phyloP scores from a whole-genome alignment of 1,139 yeast genomes.

The Zhuliangozyma blackwelliae region DNA sequence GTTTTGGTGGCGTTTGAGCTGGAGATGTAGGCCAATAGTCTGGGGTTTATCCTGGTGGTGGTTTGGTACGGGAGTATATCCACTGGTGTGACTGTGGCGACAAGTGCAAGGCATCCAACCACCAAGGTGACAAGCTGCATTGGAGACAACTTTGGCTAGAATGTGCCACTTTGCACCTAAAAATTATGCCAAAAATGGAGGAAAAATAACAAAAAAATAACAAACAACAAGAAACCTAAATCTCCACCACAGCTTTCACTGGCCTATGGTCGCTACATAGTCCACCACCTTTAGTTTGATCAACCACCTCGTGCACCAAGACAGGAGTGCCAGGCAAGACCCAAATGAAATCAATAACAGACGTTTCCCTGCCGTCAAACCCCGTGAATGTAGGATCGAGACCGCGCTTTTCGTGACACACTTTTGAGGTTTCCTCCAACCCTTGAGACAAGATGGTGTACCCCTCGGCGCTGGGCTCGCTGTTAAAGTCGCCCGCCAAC shows the following conservation, averaged over 20 bases:
- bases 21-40: slow-evolving; percentile 2
- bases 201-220: too few species aligned
- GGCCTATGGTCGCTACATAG: slow-evolving; percentile 20
- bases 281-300: slow-evolving; percentile 9
- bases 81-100: too few species aligned
- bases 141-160: too few species aligned
- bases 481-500: slow-evolving; percentile 41
- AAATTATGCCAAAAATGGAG: too few species aligned
- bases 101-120: too few species aligned
- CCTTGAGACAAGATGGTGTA: slow-evolving; percentile 27
- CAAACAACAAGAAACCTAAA: slow-evolving; percentile 4
- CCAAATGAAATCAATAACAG: slow-evolving; percentile 31
- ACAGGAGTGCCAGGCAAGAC: slow-evolving; percentile 16
- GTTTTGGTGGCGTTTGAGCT: background rate
- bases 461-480: slow-evolving; percentile 39
- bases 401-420: slow-evolving; percentile 28
- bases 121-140: too few species aligned
- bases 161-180: too few species aligned
- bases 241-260: slow-evolving; percentile 15
- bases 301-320: slow-evolving; percentile 11
- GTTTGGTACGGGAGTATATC: slow-evolving; percentile 1
- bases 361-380: slow-evolving; percentile 23
- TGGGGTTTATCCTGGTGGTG: slow-evolving; percentile 1
- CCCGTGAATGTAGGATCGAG: slow-evolving; percentile 34
- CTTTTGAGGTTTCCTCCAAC: slow-evolving; percentile 23